A percentile compares a stretch with the other conserved stretches of the same genome.
Conservation (phyloP, 176 grass and related monocot species). For the Hordeum vulgare region MorexV3_pseudomolecules_assembly NC_058522.1:447978937-447979436, state of each 20-base stretch:
- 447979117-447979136: neutral
- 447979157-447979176: neutral
- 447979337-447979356: neutral
- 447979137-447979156: neutral
- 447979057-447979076: neutral
- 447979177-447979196: neutral
- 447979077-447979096: neutral
- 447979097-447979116: neutral
- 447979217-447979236: neutral
- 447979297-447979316: neutral
- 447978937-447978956: neutral
- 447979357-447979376: neutral
- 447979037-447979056: slow-evolving; percentile 3
- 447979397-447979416: no score
- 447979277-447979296: neutral
- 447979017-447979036: slow-evolving; percentile 22
- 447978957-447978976: neutral
- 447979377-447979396: neutral
- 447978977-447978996: slow-evolving; percentile 35
- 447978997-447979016: slow-evolving; percentile 41
- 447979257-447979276: neutral
- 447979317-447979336: neutral
- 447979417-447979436: no score
- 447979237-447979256: neutral
- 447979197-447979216: neutral